phyloP scores from a whole-genome alignment of 805 yeast species.

The Kodamaea leandrae region DNA sequence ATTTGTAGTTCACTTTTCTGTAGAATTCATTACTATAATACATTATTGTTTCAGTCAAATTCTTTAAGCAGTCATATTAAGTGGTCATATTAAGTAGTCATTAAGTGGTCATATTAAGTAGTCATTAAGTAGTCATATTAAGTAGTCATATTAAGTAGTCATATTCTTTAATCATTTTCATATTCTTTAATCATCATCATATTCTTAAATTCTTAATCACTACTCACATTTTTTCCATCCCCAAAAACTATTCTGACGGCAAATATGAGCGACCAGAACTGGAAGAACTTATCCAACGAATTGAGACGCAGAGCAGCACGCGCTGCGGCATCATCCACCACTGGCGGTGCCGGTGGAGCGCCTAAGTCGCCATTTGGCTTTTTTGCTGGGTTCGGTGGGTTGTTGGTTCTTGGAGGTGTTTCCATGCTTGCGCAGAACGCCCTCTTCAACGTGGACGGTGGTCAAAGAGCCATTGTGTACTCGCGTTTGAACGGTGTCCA shows the following conservation, averaged over 20 bases:
- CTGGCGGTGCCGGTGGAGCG: constrained; percentile 23
- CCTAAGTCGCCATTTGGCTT: constrained; percentile 38
- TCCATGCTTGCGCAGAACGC: constrained; percentile 42
- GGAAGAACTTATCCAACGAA: constrained; percentile 42
- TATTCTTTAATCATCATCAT: neutral
- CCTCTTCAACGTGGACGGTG: constrained; percentile 83
- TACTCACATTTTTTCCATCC: neutral
- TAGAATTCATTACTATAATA: no score
- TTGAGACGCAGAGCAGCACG: constrained; percentile 40
- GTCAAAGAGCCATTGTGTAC: constrained; percentile 94
- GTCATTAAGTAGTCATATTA: neutral
- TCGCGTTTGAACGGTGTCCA: constrained; percentile 84
- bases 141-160: neutral
- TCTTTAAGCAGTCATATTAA: neutral
- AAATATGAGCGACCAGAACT: constrained; percentile 40
- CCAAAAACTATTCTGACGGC: neutral
- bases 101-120: neutral
- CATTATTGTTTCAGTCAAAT: no score
- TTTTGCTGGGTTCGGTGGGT: constrained; percentile 43
- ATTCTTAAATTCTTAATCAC: neutral
- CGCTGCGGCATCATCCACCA: constrained; percentile 24
- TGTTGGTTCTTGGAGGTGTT: constrained; percentile 40
- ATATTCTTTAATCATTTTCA: neutral
- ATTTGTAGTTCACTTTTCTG: no score
- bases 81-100: neutral